Conservation (phyloP, 345 rosid genomes). For the Fremontodendron californicum region DNA sequence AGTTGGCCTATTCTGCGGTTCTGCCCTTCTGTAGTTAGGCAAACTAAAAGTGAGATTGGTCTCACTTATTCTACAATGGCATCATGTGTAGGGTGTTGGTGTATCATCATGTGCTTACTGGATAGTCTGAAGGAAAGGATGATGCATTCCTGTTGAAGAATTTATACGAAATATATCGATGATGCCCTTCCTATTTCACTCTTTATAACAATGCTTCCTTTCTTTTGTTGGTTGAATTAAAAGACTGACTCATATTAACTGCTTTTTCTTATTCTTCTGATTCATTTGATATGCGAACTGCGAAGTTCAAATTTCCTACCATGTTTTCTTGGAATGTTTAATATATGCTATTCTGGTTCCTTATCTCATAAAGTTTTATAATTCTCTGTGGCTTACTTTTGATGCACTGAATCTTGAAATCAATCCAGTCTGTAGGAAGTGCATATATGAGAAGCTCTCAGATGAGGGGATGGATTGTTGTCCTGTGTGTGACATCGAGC, state of each 20-base stretch:
- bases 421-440: constrained; percentile 67
- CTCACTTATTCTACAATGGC: neutral
- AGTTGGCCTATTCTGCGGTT: neutral
- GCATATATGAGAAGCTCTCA: constrained; percentile 63
- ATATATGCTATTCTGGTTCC: neutral
- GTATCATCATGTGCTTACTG: neutral
- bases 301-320: neutral
- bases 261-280: neutral
- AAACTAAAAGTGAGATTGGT: neutral
- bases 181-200: neutral
- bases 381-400: neutral
- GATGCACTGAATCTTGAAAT: constrained; percentile 20
- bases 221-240: neutral
- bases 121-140: neutral
- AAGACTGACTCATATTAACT: neutral
- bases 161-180: neutral
- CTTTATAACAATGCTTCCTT: neutral
- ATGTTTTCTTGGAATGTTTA: neutral
- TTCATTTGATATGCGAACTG: neutral
- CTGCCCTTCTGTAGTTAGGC: neutral
- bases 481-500: constrained; percentile 68
- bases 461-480: constrained; percentile 64
- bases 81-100: neutral
- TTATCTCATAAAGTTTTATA: neutral
- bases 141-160: neutral